phyloP scores from a whole-genome alignment of 441 rosid genomes.

The Mallotus japonicus region DNA sequence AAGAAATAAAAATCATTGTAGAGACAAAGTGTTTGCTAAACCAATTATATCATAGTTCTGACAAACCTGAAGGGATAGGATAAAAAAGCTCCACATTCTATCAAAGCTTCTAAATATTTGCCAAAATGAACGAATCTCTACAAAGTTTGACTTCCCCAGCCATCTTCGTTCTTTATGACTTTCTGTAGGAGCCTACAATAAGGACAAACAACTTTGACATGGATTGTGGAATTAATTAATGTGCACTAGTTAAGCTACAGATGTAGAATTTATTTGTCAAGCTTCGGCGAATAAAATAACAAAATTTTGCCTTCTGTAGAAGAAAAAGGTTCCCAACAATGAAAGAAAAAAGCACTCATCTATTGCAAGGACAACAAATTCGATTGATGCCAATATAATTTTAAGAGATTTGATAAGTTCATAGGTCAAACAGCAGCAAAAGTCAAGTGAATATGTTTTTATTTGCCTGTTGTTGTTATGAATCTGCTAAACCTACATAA shows the following conservation, averaged over 20 bases:
- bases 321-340: background rate
- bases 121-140: constrained; percentile 95
- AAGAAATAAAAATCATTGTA: background rate
- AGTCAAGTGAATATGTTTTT: background rate
- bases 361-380: background rate
- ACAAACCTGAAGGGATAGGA: constrained; percentile 87
- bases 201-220: constrained; percentile 17
- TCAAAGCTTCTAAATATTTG: constrained; percentile 97
- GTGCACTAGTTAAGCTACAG: constrained; percentile 2
- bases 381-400: background rate
- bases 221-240: constrained; percentile 10
- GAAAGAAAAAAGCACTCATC: background rate
- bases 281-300: background rate
- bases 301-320: background rate
- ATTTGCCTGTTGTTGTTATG: background rate
- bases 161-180: constrained; percentile 49
- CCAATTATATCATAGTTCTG: constrained; percentile 6
- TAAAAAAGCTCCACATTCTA: constrained; percentile 96
- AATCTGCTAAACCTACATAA: background rate
- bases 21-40: constrained; percentile 9
- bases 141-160: constrained; percentile 94
- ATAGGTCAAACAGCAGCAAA: background rate
- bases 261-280: constrained; percentile 7
- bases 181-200: constrained; percentile 44
- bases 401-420: background rate